These are phyloP conservation scores for Panicum virgatum DNA, from an alignment of 202 grass and related monocot species.

Conservation along the genomic window DNA sequence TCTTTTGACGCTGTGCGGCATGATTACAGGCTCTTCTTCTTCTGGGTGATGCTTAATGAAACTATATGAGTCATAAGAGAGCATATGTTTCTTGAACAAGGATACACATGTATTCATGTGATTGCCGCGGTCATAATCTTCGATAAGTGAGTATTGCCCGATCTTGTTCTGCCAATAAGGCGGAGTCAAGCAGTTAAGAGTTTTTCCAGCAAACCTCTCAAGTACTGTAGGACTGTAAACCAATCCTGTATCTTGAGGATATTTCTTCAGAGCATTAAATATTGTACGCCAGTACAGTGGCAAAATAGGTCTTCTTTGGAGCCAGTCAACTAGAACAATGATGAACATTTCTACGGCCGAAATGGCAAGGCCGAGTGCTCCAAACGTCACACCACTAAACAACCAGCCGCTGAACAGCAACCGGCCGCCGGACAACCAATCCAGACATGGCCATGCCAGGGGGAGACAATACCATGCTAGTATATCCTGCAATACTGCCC, in stretches of 20 bases:
- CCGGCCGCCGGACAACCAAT: accelerated
- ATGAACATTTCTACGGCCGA: background rate
- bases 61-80: background rate
- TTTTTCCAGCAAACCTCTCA: no score
- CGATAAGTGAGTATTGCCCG: no score
- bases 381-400: background rate
- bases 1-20: background rate
- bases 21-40: no score
- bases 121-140: background rate
- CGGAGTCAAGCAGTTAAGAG: no score
- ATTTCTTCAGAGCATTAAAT: background rate
- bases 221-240: no score
- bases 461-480: no score
- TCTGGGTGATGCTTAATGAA: background rate
- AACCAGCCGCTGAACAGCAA: accelerated
- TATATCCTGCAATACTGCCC: accelerated
- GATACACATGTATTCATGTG: background rate
- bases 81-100: background rate
- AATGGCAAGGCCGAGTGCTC: no score
- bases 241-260: no score
- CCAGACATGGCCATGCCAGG: background rate
- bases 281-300: background rate
- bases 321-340: background rate
- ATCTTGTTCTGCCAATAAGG: no score
- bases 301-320: background rate